Conservation (phyloP, 257 asterid genomes). For the Solanum infundibuliforme region DNA sequence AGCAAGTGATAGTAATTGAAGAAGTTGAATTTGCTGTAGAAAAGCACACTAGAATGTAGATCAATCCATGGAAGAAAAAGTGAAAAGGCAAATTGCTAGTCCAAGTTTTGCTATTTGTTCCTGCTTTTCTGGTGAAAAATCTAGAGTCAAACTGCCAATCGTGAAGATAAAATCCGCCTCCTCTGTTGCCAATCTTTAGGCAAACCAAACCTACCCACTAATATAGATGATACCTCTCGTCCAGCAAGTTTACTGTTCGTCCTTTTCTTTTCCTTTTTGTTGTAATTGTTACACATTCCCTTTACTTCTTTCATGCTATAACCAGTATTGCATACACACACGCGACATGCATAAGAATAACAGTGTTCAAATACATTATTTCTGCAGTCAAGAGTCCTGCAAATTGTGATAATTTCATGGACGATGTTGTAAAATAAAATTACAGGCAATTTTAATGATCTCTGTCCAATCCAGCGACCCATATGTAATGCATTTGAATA, state of each 20-base stretch:
- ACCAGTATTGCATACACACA: neutral
- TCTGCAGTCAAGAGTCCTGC: neutral
- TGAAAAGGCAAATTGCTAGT: neutral
- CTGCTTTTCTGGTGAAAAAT: neutral
- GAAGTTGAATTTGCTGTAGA: neutral
- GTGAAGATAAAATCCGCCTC: neutral
- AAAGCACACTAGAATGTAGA: neutral
- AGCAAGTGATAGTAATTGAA: neutral
- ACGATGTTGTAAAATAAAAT: neutral
- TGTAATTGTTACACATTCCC: neutral
- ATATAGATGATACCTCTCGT: neutral
- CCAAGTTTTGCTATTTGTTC: neutral
- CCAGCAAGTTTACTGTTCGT: neutral
- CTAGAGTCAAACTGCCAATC: neutral
- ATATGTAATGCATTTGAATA: neutral
- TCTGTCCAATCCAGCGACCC: neutral
- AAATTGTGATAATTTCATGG: neutral
- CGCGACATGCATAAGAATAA: neutral
- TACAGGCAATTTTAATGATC: neutral
- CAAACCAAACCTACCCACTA: neutral
- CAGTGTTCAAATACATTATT: neutral
- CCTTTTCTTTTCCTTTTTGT: neutral
- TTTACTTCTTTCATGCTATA: neutral
- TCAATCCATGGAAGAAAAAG: neutral
- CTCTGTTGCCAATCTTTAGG: neutral